Base-by-base conservation (phyloP, 2,329 filamentous ascomycete species). In the Aspergillus ustus region DNA sequence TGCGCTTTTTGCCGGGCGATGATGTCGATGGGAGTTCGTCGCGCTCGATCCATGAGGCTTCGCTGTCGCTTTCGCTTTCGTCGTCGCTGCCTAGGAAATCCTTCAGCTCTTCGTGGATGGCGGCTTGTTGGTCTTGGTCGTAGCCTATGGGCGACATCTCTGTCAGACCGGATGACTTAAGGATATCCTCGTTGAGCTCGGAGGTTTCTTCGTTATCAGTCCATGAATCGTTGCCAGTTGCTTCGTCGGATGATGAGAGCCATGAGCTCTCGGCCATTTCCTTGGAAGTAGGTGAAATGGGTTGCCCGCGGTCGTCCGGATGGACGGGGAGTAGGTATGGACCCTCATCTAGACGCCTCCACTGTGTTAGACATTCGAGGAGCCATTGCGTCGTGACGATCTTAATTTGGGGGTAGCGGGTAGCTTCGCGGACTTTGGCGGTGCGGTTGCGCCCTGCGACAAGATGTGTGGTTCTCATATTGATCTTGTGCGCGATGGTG, bases 311-410 rank as follows among this genome's bases (percentile, higher is more conserved):
- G 67, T 92, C 90, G 19, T 88, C 85, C 0, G 90, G 87, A 55
- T 92, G 88, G 2, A 93, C 84, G n/a, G 89, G 83, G 51, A 96
- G 84, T n/a, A 91, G 81, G 71, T 94, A 97, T 0, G 90, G 89
- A 2, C 83, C 83, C 74, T 97, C 93, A 59, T 95, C 88, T 11
- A 96, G 81, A 60, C 86, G 89, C 65, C 85, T 83, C 95, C 95
- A 99, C 74, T 90, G 89, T 28, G 88, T 90, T 65, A 98, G 87
- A 59, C 89, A 96, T 67, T 93, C 90, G 34, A 89, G 84, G 31
- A 99, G 87, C 95, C 95, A 99, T 70, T 92, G 88, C 57, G 93
- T 91, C 68, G 90, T 93, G 52, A 99, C 95, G 61, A 99, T 96
- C 74, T 93, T 93, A 76, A 98, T 91, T 17, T 87, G 87, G 0